Conservation (phyloP, 2,329 filamentous ascomycete species). For the Aspergillus jensenii region DNA sequence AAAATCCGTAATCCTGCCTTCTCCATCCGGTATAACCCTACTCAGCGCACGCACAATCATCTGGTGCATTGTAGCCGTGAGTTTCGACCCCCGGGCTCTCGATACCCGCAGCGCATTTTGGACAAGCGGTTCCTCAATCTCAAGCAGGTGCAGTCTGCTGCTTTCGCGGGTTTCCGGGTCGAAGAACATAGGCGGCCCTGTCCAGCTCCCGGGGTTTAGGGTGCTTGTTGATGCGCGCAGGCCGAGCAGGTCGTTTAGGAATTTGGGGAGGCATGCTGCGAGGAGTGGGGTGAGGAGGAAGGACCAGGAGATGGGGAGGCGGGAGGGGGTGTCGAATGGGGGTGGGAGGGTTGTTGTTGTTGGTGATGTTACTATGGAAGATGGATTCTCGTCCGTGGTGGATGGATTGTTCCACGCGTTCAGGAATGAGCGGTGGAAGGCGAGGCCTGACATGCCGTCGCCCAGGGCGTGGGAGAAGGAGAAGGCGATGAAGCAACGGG, state of each 20-base stretch:
- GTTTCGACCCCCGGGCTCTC: slow-evolving; percentile 36
- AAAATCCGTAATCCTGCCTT: slow-evolving; percentile 31
- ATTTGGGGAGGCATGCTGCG: slow-evolving; percentile 37
- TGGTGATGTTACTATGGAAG: slow-evolving; percentile 18
- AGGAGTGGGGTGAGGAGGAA: slow-evolving; percentile 45
- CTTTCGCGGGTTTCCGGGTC: slow-evolving; percentile 19
- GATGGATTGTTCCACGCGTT: neutral
- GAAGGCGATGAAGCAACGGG: slow-evolving; percentile 39
- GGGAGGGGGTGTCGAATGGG: slow-evolving; percentile 40
- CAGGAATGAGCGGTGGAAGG: slow-evolving; percentile 46
- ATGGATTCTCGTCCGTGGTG: neutral
- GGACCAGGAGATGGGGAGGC: slow-evolving; percentile 46
- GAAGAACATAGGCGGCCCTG: slow-evolving; percentile 27
- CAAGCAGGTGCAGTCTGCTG: slow-evolving; percentile 34
- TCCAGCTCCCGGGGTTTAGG: slow-evolving; percentile 35
- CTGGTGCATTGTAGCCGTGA: slow-evolving; percentile 45
- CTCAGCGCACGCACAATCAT: slow-evolving; percentile 42
- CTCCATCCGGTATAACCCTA: slow-evolving; percentile 23
- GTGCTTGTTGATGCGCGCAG: slow-evolving; percentile 29
- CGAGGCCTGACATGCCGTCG: slow-evolving; percentile 44
- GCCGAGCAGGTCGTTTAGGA: slow-evolving; percentile 33
- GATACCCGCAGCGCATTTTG: slow-evolving; percentile 28
- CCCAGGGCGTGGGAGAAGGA: slow-evolving; percentile 46
- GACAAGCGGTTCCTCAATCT: slow-evolving; percentile 30
- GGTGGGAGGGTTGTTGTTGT: slow-evolving; percentile 24